These are phyloP conservation scores for Sporopachydermia cereana DNA, from an alignment of 1,139 yeast species.

Conservation along the genomic window DNA sequence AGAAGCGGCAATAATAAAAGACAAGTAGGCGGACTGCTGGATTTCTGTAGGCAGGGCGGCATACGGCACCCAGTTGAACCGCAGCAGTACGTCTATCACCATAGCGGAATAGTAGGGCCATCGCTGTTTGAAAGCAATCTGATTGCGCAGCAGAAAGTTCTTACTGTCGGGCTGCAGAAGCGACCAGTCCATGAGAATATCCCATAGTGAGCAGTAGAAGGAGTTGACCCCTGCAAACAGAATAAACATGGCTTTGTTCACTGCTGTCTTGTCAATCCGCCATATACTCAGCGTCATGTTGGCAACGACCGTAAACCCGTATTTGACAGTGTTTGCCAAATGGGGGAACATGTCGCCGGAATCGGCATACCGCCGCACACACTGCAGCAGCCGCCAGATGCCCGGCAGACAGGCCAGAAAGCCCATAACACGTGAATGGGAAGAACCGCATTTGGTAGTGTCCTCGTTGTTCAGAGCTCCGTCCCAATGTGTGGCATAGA, in stretches of 20 bases:
- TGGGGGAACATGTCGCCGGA: slow-evolving; percentile 97
- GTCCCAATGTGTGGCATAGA: slow-evolving; percentile 59
- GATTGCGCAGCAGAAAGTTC: slow-evolving; percentile 54
- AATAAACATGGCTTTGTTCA: slow-evolving; percentile 49
- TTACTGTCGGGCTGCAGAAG: slow-evolving; percentile 55
- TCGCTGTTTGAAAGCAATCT: slow-evolving; percentile 49
- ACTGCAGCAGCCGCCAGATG: slow-evolving; percentile 83
- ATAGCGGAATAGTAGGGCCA: slow-evolving; percentile 65
- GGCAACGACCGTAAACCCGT: slow-evolving; percentile 52
- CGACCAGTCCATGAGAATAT: slow-evolving; percentile 92
- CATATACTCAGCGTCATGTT: slow-evolving; percentile 70
- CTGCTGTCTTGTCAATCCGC: slow-evolving; percentile 41
- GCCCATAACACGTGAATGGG: slow-evolving; percentile 65
- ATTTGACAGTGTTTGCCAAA: slow-evolving; percentile 80
- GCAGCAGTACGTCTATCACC: slow-evolving; percentile 53
- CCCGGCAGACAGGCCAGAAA: slow-evolving; percentile 77
- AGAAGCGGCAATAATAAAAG: slow-evolving; percentile 72
- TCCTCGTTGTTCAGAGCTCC: slow-evolving; percentile 33
- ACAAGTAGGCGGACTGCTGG: slow-evolving; percentile 85
- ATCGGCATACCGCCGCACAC: slow-evolving; percentile 82
- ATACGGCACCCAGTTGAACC: slow-evolving; percentile 90
- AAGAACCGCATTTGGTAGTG: slow-evolving; percentile 58
- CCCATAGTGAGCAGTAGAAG: slow-evolving; percentile 67
- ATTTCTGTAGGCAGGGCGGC: slow-evolving; percentile 55
- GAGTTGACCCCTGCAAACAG: slow-evolving; percentile 68